phyloP scores from a whole-genome alignment of 2,329 filamentous ascomycete genomes.

The Pseudopithomyces chartarum region DNA sequence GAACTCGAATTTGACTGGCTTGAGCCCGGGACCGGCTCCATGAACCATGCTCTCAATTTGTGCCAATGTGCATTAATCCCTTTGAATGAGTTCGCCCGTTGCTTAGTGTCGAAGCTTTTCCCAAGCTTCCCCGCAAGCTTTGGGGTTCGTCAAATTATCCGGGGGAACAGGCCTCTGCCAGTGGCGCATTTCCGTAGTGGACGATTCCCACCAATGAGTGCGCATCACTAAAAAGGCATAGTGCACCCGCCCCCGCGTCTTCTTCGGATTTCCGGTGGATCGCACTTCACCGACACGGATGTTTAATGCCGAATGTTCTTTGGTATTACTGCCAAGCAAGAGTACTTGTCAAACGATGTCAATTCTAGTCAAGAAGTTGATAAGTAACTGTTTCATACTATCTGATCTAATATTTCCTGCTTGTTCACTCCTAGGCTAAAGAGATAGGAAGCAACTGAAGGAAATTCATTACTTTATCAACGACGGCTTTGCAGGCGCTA shows the following conservation, averaged over 20 bases:
- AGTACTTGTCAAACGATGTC: too few relatives aligned
- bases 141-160: conserved; percentile 5
- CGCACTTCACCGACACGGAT: too few relatives aligned
- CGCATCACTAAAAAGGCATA: background rate
- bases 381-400: too few relatives aligned
- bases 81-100: background rate
- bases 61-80: background rate
- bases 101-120: conserved; percentile 5
- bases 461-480: too few relatives aligned
- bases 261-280: too few relatives aligned
- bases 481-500: too few relatives aligned
- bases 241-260: background rate
- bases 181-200: background rate
- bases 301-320: too few relatives aligned
- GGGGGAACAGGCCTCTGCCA: background rate
- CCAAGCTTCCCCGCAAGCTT: conserved; percentile 8
- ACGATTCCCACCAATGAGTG: background rate
- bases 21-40: background rate
- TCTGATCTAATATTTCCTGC: too few relatives aligned
- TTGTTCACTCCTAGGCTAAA: too few relatives aligned
- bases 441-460: too few relatives aligned
- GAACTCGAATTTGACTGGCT: conserved; percentile 1
- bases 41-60: background rate
- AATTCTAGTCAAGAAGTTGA: too few relatives aligned
- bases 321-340: too few relatives aligned